Evolutionary conservation across 352 stramenopile genomes (phyloP), one percentile per base, ranked within the genome.

Genomic region (Globisporangium cylindrosporum): DNA sequence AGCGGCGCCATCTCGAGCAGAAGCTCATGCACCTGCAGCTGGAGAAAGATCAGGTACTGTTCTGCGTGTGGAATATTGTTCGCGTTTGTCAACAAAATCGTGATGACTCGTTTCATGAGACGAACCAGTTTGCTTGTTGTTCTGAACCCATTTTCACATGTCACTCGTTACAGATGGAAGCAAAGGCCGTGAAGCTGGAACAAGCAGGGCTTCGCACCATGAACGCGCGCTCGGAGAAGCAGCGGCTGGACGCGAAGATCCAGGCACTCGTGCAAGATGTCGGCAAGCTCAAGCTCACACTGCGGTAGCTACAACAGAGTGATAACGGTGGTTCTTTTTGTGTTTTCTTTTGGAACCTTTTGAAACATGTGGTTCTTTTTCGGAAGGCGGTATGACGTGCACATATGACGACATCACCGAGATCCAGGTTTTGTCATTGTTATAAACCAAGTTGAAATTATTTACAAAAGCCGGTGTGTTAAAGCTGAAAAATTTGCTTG

Each of bases 1-100:
- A 79, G 25, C 75, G 71, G 27, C 76, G 76, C 2, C 72, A 84
- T n/a, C 66, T 84, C n/a, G 76, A 86, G 59, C 69, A 79, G 20
- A 69, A 73, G 15, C 70, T 86, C 4, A 72, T 86, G 70, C 67
- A 72, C 34, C 66, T 80, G 18, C 74, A 86, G 46, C 66, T 86
- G 12, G 74, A 86, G 36, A 86, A 82, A 55, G 76, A 82, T 24
- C 76, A 83, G 77, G 77, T 82, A 14, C 38, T 8, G 8, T 57
- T 22, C 7, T 38, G n/a, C 10, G n/a, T 41, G 27, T 10, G 14
- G 24, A n/a, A 48, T 46, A 15, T 29, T 20, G n/a, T 48, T 48
- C 20, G 32, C 18, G 38, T 43, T 63, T 6, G 15, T 56, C 10
- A 14, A 4, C 15, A 20, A 49, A 48, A 20, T 6, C 6, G 14